Conservation (phyloP, 2,329 filamentous ascomycete species). For the Penicillium italicum region DNA sequence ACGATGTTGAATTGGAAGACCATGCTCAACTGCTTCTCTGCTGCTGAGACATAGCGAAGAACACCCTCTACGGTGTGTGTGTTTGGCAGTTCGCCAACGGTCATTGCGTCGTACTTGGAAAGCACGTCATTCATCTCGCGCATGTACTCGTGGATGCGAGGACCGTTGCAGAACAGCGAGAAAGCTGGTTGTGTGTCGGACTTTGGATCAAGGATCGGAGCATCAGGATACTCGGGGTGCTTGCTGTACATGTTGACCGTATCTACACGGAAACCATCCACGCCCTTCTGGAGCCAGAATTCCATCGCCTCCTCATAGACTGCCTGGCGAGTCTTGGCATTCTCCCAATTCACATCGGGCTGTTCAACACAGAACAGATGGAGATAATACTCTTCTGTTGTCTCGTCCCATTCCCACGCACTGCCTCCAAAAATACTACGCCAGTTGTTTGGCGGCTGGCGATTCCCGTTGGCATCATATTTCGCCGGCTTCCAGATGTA, state of each 20-base stretch:
- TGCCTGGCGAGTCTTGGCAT: slow-evolving; percentile 58
- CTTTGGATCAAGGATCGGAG: slow-evolving; percentile 50
- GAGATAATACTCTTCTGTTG: slow-evolving; percentile 67
- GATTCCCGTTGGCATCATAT: slow-evolving; percentile 51
- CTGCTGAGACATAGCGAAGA: slow-evolving; percentile 57
- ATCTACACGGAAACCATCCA: slow-evolving; percentile 67
- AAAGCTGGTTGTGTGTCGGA: slow-evolving; percentile 51
- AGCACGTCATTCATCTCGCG: slow-evolving; percentile 61
- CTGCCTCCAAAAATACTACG: slow-evolving; percentile 58
- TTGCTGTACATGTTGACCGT: slow-evolving; percentile 63
- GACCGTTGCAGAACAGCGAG: slow-evolving; percentile 63
- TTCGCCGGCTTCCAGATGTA: slow-evolving; percentile 53
- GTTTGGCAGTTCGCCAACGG: slow-evolving; percentile 65
- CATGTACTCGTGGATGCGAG: slow-evolving; percentile 65
- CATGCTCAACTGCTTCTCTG: slow-evolving; percentile 63
- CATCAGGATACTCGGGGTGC: slow-evolving; percentile 50
- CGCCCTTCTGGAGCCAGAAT: slow-evolving; percentile 70
- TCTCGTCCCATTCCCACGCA: slow-evolving; percentile 66
- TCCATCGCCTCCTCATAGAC: slow-evolving; percentile 66
- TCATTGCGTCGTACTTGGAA: slow-evolving; percentile 63
- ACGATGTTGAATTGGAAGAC: slow-evolving; percentile 58
- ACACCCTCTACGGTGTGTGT: slow-evolving; percentile 59
- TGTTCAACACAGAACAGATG: slow-evolving; percentile 69
- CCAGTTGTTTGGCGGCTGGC: slow-evolving; percentile 70
- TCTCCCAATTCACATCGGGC: slow-evolving; percentile 78